Conservation (phyloP, 179 eudicot genomes). For the Patellifolia procumbens region DNA sequence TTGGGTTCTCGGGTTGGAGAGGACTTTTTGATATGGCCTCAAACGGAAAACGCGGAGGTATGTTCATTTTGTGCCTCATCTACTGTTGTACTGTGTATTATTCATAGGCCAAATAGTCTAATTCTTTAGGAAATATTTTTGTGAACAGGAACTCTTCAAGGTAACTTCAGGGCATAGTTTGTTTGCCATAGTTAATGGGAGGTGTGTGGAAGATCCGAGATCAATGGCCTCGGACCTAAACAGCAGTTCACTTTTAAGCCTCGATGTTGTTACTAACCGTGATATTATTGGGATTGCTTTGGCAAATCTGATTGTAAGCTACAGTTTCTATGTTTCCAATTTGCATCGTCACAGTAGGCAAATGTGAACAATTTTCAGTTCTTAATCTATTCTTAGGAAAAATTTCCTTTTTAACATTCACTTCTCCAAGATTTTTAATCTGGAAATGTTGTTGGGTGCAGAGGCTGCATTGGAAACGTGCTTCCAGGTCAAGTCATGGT, state of each 20-base stretch:
- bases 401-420: background rate
- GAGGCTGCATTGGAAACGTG: conserved; percentile 97
- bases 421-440: background rate
- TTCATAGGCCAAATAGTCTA: conserved; percentile 9
- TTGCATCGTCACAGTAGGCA: background rate
- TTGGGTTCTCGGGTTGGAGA: conserved; percentile 96
- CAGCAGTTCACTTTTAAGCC: conserved; percentile 69
- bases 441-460: conserved; percentile 34
- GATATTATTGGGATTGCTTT: conserved; percentile 89
- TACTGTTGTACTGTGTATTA: conserved; percentile 7
- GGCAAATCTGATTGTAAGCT: conserved; percentile 84
- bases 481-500: conserved; percentile 81
- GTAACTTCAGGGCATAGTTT: conserved; percentile 80
- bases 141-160: conserved; percentile 76
- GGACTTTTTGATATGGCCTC: conserved; percentile 97
- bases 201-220: conserved; percentile 83
- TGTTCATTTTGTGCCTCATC: conserved; percentile 9
- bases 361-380: background rate
- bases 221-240: conserved; percentile 90
- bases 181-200: conserved; percentile 85
- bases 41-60: conserved; percentile 79
- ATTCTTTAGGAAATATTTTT: conserved; percentile 1
- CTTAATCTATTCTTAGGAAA: background rate
- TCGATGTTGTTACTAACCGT: conserved; percentile 78
- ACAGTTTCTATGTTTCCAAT: background rate